phyloP scores from a whole-genome alignment of 2,329 filamentous ascomycete genomes.

The Fusarium sp. region DNA sequence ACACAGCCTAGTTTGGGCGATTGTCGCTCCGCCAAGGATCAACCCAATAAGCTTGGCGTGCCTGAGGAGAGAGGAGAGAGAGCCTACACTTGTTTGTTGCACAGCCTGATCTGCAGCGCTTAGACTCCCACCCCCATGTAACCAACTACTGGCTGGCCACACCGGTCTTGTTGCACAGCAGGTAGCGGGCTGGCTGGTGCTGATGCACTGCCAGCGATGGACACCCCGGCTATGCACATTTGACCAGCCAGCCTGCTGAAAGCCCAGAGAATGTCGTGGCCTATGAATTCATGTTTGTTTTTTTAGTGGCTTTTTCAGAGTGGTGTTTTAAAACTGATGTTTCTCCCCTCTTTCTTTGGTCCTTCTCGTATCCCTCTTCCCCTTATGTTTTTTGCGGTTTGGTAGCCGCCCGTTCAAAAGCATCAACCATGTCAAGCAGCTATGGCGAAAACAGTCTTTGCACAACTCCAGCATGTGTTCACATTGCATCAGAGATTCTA shows the following conservation, averaged over 20 bases:
- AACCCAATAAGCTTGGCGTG: background rate
- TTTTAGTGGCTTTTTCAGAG: background rate
- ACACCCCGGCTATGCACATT: background rate
- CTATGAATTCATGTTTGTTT: background rate
- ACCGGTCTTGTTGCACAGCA: background rate
- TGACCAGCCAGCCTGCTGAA: background rate
- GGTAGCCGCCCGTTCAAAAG: background rate
- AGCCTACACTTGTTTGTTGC: background rate
- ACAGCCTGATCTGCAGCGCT: background rate
- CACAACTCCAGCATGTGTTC: constrained; percentile 46
- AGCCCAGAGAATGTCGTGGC: background rate
- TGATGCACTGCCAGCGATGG: background rate
- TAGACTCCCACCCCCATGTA: background rate
- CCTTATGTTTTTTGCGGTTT: background rate
- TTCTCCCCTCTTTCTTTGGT: background rate
- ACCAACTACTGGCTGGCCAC: background rate
- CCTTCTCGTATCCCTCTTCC: background rate
- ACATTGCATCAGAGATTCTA: constrained; percentile 48
- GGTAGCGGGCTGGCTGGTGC: background rate
- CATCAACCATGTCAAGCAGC: background rate
- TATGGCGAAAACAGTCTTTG: constrained; percentile 12
- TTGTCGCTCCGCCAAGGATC: background rate
- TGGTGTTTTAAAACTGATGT: background rate
- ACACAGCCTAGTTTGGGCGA: background rate
- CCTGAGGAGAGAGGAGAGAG: background rate